These are phyloP conservation scores for Toxoplasma gondii DNA, from an alignment of 169 alveolate genomes.

Conservation along the genomic window DNA sequence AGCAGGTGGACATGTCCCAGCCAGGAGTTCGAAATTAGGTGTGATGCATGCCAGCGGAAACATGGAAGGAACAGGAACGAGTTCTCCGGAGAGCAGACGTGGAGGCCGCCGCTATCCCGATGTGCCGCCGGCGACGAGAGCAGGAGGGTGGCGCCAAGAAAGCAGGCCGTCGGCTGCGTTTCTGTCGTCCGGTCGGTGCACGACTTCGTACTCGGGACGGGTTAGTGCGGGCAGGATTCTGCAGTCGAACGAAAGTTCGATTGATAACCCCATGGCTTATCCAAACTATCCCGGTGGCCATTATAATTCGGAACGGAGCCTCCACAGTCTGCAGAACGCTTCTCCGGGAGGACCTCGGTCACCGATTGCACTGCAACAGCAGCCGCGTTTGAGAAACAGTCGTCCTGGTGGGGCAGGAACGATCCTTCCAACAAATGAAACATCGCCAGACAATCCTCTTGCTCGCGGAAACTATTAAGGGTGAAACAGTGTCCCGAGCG, in stretches of 20 bases:
- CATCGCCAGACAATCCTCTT: conserved; percentile 24
- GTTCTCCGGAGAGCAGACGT: no score
- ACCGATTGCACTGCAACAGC: background rate
- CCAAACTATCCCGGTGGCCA: conserved; percentile 42
- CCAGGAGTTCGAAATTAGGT: no score
- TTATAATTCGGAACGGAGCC: background rate
- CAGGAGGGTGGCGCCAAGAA: no score
- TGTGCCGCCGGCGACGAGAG: no score
- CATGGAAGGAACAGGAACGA: no score
- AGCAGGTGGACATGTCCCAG: no score
- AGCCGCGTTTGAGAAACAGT: background rate
- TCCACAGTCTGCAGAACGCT: background rate
- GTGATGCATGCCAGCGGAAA: no score
- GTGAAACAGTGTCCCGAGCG: no score
- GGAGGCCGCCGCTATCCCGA: no score
- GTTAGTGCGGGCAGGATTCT: background rate
- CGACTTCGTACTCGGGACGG: background rate
- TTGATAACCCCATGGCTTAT: conserved; percentile 56
- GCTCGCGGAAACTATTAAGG: background rate
- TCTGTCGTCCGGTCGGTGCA: background rate
- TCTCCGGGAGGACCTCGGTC: background rate
- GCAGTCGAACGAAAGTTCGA: conserved; percentile 30
- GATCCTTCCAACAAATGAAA: conserved; percentile 26
- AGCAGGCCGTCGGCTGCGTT: background rate
- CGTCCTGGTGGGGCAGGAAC: background rate